Evolutionary conservation across 192 early-diverging fungal genomes (phyloP).

Genomic region (Coemansia sp.): DNA sequence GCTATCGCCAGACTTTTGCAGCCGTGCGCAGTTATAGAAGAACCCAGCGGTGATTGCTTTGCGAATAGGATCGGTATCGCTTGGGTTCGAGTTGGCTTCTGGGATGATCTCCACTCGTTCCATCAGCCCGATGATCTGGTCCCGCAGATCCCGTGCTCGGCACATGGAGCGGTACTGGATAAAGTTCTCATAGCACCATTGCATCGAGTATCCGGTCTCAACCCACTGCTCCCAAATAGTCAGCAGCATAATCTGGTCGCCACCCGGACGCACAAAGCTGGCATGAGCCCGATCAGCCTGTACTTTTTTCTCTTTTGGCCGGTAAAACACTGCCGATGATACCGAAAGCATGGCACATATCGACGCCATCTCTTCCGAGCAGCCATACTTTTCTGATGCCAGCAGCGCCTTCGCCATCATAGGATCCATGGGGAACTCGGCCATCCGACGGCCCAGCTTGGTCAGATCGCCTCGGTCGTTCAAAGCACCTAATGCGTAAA

Average conservation of each 20-base stretch:
- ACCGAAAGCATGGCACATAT: conserved; percentile 94
- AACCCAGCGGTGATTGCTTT: conserved; percentile 93
- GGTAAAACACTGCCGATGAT: conserved; percentile 73
- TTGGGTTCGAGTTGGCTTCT: conserved; percentile 77
- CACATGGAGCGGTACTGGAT: conserved; percentile 90
- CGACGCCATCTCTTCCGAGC: conserved; percentile 88
- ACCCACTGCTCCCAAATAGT: conserved; percentile 92
- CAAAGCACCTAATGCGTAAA: conserved; percentile 89
- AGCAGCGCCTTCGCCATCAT: conserved; percentile 91
- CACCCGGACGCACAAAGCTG: conserved; percentile 85
- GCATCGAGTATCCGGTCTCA: conserved; percentile 84
- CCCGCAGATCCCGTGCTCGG: conserved; percentile 85
- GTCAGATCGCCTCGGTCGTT: conserved; percentile 92
- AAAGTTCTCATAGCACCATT: conserved; percentile 98
- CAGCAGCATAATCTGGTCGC: conserved; percentile 90
- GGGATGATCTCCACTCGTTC: conserved; percentile 88
- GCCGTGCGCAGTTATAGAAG: conserved; percentile 89
- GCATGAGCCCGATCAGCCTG: conserved; percentile 92
- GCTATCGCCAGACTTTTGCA: conserved; percentile 83
- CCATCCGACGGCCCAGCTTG: conserved; percentile 94
- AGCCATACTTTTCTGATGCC: conserved; percentile 87
- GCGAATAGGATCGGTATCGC: conserved; percentile 81
- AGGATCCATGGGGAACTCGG: conserved; percentile 97
- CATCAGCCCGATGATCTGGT: conserved; percentile 89
- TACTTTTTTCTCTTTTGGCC: conserved; percentile 88